Conservation (phyloP, 169 alveolate genomes). For the Perkinsus marinus region DNA sequence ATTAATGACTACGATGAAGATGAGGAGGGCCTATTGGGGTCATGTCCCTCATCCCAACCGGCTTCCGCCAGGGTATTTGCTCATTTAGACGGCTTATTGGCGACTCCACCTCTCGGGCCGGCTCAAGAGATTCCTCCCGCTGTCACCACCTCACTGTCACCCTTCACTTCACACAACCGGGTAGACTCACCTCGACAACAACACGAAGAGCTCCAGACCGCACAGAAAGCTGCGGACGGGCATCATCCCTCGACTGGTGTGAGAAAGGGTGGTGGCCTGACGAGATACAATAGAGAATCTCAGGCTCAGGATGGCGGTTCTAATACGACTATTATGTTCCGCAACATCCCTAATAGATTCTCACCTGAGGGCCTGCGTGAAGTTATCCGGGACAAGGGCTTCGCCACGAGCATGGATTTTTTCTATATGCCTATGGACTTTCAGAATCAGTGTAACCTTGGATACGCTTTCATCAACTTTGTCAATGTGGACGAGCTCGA, state of each 20-base stretch:
- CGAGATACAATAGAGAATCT: not conserved
- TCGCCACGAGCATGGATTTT: not conserved
- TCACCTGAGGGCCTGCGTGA: not conserved
- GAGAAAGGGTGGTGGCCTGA: not conserved
- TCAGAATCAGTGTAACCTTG: not conserved
- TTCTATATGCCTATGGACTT: not conserved
- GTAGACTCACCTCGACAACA: not conserved
- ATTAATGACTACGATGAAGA: not conserved
- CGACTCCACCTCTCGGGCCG: not conserved
- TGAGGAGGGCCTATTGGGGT: not conserved
- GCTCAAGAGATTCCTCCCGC: not conserved
- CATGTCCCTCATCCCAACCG: not conserved
- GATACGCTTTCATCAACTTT: not conserved
- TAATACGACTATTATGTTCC: not conserved
- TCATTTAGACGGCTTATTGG: not conserved
- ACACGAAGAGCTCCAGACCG: not conserved
- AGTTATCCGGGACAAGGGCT: not conserved
- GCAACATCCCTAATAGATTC: not conserved
- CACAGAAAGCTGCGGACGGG: no score
- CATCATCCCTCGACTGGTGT: no score
- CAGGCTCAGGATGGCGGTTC: conserved; percentile 27
- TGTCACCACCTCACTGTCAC: no score
- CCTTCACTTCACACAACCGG: not conserved
- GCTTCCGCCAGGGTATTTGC: not conserved
- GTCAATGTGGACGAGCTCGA: not conserved